phyloP scores from a whole-genome alignment of 495 filamentous ascomycete species.

The Podospora didyma region DNA sequence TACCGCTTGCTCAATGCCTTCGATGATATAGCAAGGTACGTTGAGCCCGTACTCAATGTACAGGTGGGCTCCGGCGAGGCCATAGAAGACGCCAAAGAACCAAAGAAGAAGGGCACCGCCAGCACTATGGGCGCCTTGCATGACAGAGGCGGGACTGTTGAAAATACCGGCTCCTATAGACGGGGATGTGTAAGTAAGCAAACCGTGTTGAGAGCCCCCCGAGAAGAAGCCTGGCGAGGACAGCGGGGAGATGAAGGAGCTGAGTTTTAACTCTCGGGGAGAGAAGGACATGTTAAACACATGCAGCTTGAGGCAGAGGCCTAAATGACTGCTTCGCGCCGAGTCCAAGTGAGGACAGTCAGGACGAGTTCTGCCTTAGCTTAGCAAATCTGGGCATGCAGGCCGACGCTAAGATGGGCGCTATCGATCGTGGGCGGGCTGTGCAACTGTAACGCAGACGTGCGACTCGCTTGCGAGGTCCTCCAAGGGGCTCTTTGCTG shows the following conservation, averaged over 20 bases:
- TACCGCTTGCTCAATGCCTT: slow-evolving; percentile 26
- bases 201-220: no score
- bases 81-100: slow-evolving; percentile 31
- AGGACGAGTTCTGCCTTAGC: no score
- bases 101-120: slow-evolving; percentile 38
- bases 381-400: no score
- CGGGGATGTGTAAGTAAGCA: background rate
- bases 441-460: no score
- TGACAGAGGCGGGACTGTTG: slow-evolving; percentile 29
- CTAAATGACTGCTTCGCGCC: no score
- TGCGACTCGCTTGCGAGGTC: no score
- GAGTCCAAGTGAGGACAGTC: no score
- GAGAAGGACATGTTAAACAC: slow-evolving; percentile 14
- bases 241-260: background rate
- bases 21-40: slow-evolving; percentile 35
- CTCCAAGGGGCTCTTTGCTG: no score
- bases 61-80: slow-evolving; percentile 32
- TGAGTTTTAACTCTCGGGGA: slow-evolving; percentile 27
- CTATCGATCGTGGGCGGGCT: no score
- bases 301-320: no score
- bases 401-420: no score
- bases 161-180: slow-evolving; percentile 36
- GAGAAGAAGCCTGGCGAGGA: background rate
- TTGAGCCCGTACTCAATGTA: slow-evolving; percentile 41
- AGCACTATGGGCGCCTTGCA: slow-evolving; percentile 31